These are phyloP conservation scores for Hansenula lynferdii DNA, from an alignment of 1,139 yeast genomes.

Conservation along the genomic window DNA sequence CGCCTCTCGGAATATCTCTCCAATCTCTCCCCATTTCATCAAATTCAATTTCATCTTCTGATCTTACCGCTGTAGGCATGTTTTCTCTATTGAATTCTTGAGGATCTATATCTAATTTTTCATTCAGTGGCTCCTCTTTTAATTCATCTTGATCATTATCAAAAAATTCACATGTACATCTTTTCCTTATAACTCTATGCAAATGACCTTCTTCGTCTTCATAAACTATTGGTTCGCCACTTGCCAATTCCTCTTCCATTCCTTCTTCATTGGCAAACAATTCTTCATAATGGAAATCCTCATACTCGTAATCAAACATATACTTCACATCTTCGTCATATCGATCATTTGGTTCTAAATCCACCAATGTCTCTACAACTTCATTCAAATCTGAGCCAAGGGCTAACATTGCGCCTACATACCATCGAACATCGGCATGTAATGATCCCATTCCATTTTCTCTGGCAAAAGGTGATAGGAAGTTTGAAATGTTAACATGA, in stretches of 20 bases:
- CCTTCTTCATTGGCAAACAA: constrained; percentile 15
- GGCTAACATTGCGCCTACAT: constrained; percentile 40
- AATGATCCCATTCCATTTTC: constrained; percentile 52
- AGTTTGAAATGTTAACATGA: constrained; percentile 49
- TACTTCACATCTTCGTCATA: constrained; percentile 72
- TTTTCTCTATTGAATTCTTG: constrained; percentile 12
- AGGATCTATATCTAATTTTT: constrained; percentile 18
- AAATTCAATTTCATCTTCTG: constrained; percentile 36
- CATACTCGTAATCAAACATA: constrained; percentile 59
- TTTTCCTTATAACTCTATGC: constrained; percentile 22
- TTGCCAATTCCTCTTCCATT: constrained; percentile 29
- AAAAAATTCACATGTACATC: constrained; percentile 35
- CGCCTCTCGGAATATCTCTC: constrained; percentile 63
- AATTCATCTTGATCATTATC: constrained; percentile 24
- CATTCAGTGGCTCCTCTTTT: constrained; percentile 7
- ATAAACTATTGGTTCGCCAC: constrained; percentile 19
- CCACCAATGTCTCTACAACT: constrained; percentile 48
- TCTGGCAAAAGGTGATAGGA: constrained; percentile 60
- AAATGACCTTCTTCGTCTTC: constrained; percentile 26
- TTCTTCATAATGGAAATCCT: constrained; percentile 20
- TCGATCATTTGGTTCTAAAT: constrained; percentile 59
- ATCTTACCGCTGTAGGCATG: constrained; percentile 33
- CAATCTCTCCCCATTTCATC: constrained; percentile 62
- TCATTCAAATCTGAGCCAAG: constrained; percentile 40
- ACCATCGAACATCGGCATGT: constrained; percentile 48